Conservation (phyloP, 495 filamentous ascomycete genomes). For the Talaromyces borbonicus region DNA sequence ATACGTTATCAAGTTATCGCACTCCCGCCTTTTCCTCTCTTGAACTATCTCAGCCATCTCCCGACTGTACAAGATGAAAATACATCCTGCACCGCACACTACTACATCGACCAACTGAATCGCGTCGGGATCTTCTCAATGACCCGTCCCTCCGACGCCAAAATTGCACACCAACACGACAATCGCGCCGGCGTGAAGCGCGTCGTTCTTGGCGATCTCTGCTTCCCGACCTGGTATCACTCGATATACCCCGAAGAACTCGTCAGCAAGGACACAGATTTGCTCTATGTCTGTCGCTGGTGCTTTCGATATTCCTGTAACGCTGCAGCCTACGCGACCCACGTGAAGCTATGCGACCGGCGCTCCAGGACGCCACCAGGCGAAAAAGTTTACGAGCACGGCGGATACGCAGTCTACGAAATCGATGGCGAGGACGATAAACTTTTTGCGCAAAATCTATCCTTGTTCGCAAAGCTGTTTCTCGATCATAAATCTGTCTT, state of each 20-base stretch:
- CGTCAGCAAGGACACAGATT: conserved; percentile 49
- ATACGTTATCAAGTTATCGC: no score
- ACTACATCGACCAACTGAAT: no score
- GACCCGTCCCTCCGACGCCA: background rate
- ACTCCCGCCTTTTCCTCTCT: no score
- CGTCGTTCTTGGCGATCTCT: conserved; percentile 63
- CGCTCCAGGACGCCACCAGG: conserved; percentile 34
- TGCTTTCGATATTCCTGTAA: conserved; percentile 90
- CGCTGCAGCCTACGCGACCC: conserved; percentile 45
- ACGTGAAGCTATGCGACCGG: conserved; percentile 33
- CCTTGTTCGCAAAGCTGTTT: conserved; percentile 95
- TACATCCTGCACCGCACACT: no score
- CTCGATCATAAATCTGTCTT: conserved; percentile 97
- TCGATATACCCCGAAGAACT: conserved; percentile 72
- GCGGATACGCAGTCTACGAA: conserved; percentile 67
- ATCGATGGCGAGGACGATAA: conserved; percentile 83
- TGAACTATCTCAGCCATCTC: no score
- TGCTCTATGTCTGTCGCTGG: conserved; percentile 79
- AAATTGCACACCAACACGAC: background rate
- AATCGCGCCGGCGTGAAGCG: conserved; percentile 57
- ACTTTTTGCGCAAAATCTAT: conserved; percentile 91
- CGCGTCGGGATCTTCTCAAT: background rate
- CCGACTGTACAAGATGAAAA: no score
- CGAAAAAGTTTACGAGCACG: conserved; percentile 46
- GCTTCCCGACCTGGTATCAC: conserved; percentile 71